These are phyloP conservation scores for Litchi chinensis DNA, from an alignment of 345 rosid species.

Conservation along the genomic window DNA sequence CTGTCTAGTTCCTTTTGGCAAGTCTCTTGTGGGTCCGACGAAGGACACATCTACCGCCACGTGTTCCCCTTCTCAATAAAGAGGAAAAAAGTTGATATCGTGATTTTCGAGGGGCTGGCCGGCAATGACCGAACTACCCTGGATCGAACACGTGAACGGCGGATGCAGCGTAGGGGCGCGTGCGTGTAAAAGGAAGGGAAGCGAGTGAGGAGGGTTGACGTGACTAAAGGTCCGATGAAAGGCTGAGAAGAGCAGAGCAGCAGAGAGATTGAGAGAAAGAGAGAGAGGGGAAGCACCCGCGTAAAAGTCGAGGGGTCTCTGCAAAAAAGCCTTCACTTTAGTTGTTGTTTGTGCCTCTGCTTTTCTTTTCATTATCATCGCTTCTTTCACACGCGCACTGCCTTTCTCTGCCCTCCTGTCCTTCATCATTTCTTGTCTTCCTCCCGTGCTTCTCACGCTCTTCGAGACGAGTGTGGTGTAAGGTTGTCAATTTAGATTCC, in stretches of 20 bases:
- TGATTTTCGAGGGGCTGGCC: constrained; percentile 14
- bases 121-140: constrained; percentile 1
- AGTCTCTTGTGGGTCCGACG: constrained; percentile 33
- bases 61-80: constrained; percentile 13
- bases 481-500: background rate
- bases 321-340: constrained; percentile 17
- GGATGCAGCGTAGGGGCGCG: constrained; percentile 27
- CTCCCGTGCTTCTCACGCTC: constrained; percentile 3
- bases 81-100: background rate
- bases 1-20: constrained; percentile 51
- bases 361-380: background rate
- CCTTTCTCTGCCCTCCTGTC: too few species aligned
- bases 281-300: constrained; percentile 34
- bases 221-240: constrained; percentile 63
- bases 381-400: constrained; percentile 10
- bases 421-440: background rate
- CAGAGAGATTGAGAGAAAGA: too few species aligned
- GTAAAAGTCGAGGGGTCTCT: constrained; percentile 64
- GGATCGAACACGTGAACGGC: constrained; percentile 23
- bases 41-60: constrained; percentile 36
- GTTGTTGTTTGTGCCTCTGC: constrained; percentile 10
- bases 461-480: background rate
- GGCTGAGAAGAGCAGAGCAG: constrained; percentile 30
- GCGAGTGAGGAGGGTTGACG: constrained; percentile 22
- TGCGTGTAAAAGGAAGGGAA: background rate